Evolutionary conservation across 2,329 filamentous ascomycete species (phyloP), one percentile per base, ranked within the genome.

Genomic region (Colletotrichum sansevieriae): DNA sequence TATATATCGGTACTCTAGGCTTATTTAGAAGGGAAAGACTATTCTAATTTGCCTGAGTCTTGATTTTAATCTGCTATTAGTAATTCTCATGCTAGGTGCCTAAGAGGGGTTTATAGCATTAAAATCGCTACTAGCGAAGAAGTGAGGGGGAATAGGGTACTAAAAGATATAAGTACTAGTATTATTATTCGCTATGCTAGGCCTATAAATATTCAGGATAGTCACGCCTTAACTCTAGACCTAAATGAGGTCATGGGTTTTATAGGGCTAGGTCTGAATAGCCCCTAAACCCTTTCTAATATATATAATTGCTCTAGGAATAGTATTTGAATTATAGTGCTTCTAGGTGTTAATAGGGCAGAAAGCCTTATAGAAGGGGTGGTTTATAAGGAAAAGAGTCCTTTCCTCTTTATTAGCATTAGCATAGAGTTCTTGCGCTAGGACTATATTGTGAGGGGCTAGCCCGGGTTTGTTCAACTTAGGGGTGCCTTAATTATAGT

Each of bases 221-320:
- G 15, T 44, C 4, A 15, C 18, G 18, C 5, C 10, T n/a, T 44
- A 15, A 44, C n/a, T n/a, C 5, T 44, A 15, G n/a, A 44, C 2
- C 1, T n/a, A 15, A n/a, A 44, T 18, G 10, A 44, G 9, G 15
- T 15, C n/a, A 15, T 44, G 18, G 1, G 5, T 44, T 1, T 44
- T 44, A 44, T 4, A 44, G 12, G 12, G 15, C 15, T 44, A 15
- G 10, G 9, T n/a, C 15, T 44, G n/a, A 7, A 44, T 6, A 4
- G 15, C 41, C 12, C 12, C 4, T 44, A 44, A 18, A 4, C 15
- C 8, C 18, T 44, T 44, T 2, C 10, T 44, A 20, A 44, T 41
- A 18, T 44, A 60, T 81, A 75, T 67, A 71, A 76, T 35, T 67
- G 72, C 4, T 81, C 71, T 65, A 59, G 82, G 67, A 35, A 63